Base-by-base conservation (phyloP, 176 grass and related monocot species). In the Microstegium vimineum region DNA sequence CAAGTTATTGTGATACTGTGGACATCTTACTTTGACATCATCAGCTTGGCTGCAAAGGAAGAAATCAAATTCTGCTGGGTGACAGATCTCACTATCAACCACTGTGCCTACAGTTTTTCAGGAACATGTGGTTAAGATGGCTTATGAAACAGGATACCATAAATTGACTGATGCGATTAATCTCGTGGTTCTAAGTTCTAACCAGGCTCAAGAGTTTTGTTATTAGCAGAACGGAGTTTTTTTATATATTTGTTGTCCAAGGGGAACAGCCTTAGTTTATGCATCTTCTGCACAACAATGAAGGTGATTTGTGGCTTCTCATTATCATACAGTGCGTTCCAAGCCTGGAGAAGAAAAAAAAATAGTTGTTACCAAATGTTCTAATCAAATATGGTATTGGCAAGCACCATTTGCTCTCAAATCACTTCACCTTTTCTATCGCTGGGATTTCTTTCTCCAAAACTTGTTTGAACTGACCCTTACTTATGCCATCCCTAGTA, bases 1-100 rank as follows among this genome's bases (percentile, higher is more conserved):
- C n/a, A n/a, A n/a, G n/a, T n/a, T n/a, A n/a, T n/a, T n/a, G 7
- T 27, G 6, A 41, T 25, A 10, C 57, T 56, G 17, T 22, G 31
- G 15, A 30, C 52, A 61, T 69, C 22, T 83, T 87, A 92, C 91
- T 66, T 85, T 82, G 45, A 88, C 26, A 90, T 90, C 17, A n/a
- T 83, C 94, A 61, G 87, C 76, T 82, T 97, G 87, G 73, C 87
- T 94, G 57, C 83, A 89, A 27, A 97, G 46, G 85, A 89, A 97
- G 76, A 97, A 97, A 75, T 94, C 94, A 33, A 92, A 92, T 56
- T 90, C 85, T n/a, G 80, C 90, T 32, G 91, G 91, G 52, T 97
- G 91, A 36, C 94, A 97, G 31, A 97, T 97, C 78, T 80, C 70
- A 12, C 36, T 70, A 82, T 97, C 91, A 73, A 97, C 85, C 7